Evolutionary conservation across 1,139 yeast species (phyloP).

Genomic region (Geotrichum siamense): DNA sequence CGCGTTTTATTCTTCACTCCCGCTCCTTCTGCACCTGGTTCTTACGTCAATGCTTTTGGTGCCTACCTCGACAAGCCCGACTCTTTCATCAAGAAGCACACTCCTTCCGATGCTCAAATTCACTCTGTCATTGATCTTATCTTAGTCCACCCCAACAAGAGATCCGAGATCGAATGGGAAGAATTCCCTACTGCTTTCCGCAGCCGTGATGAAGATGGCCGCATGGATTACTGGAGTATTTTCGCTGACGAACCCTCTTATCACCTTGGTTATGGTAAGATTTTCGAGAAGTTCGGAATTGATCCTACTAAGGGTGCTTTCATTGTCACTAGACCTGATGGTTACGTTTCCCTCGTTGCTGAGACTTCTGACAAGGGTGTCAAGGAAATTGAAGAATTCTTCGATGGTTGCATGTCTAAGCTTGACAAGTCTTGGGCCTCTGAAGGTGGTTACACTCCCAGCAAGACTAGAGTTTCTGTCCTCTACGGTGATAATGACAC

Average conservation of each 20-base stretch:
- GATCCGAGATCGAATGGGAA: constrained; percentile 27
- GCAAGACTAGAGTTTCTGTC: constrained; percentile 17
- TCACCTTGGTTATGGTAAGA: constrained; percentile 28
- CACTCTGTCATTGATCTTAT: constrained; percentile 31
- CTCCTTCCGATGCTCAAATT: constrained; percentile 28
- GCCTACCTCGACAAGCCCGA: constrained; percentile 22
- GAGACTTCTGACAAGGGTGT: constrained; percentile 26
- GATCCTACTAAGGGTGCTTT: constrained; percentile 30
- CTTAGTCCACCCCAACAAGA: constrained; percentile 28
- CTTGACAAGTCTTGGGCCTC: constrained; percentile 23
- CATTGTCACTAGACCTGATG: constrained; percentile 36
- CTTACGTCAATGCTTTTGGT: constrained; percentile 21
- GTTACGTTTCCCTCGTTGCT: constrained; percentile 32
- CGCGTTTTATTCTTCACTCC: constrained; percentile 29
- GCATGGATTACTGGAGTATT: constrained; percentile 35
- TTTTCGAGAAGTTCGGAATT: constrained; percentile 31
- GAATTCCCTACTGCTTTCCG: constrained; percentile 34
- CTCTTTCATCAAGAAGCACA: constrained; percentile 27
- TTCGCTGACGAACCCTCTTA: constrained; percentile 28
- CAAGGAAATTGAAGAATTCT: constrained; percentile 26
- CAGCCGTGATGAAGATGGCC: constrained; percentile 29
- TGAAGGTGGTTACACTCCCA: constrained; percentile 17
- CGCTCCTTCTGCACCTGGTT: constrained; percentile 26
- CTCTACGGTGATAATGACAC: constrained; percentile 20
- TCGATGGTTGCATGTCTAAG: constrained; percentile 27